Evolutionary conservation across 176 grass and related monocot genomes (phyloP).

Genomic region (Zizania latifolia): DNA sequence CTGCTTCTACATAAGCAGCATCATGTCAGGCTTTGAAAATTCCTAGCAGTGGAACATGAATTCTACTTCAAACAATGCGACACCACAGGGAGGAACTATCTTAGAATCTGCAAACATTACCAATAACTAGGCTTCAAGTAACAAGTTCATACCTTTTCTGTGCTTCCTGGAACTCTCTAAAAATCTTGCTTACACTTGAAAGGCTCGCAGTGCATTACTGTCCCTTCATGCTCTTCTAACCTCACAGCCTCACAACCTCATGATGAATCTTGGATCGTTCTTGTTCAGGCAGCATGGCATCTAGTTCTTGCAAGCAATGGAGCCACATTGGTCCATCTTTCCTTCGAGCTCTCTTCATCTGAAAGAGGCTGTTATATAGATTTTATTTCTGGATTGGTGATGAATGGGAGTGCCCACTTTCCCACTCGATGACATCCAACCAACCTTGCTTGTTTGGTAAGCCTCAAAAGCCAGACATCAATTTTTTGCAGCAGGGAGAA

Average conservation of each 20-base stretch:
- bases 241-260: not conserved
- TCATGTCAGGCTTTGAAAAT: not conserved
- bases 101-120: not conserved
- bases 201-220: too few species aligned
- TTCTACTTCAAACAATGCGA: not conserved
- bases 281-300: not conserved
- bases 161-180: not conserved
- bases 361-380: slow-evolving; percentile 41
- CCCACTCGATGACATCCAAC: slow-evolving; percentile 55
- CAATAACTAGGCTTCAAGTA: not conserved
- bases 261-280: not conserved
- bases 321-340: slow-evolving; percentile 23
- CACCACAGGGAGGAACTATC: not conserved
- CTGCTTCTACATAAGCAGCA: too few species aligned
- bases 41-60: not conserved
- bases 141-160: slow-evolving; percentile 27
- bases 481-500: slow-evolving; percentile 25
- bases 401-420: slow-evolving; percentile 42
- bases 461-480: slow-evolving; percentile 36
- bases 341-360: slow-evolving; percentile 27
- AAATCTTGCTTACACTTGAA: too few species aligned
- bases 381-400: slow-evolving; percentile 39
- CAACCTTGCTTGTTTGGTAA: slow-evolving; percentile 77
- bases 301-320: slow-evolving; percentile 10
- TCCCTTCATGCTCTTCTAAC: not conserved